phyloP scores from a whole-genome alignment of 2,329 filamentous ascomycete genomes.

The Penicillium sp. region DNA sequence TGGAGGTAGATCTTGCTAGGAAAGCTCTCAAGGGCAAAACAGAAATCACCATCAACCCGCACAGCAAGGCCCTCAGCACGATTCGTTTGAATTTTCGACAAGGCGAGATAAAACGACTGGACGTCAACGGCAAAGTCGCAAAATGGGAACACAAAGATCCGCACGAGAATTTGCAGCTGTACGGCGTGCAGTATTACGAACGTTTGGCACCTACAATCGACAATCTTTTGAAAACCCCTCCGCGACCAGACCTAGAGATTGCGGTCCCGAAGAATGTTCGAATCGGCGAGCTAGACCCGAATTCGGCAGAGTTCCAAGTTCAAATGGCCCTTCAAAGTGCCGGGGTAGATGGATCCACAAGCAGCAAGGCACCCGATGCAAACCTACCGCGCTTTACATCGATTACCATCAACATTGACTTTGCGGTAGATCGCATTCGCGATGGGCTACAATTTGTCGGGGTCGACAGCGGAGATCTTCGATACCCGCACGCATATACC shows the following conservation, averaged over 20 bases:
- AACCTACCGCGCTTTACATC: slow-evolving; percentile 50
- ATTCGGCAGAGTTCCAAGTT: slow-evolving; percentile 46
- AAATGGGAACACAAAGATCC: slow-evolving; percentile 39
- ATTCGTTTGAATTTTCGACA: slow-evolving; percentile 59
- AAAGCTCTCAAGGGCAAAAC: slow-evolving; percentile 70
- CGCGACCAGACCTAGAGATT: slow-evolving; percentile 55
- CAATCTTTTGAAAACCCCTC: slow-evolving; percentile 48
- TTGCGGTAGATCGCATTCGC: slow-evolving; percentile 65
- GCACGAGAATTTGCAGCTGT: slow-evolving; percentile 46
- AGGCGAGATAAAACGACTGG: slow-evolving; percentile 51
- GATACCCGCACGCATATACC: slow-evolving; percentile 90
- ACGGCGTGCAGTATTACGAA: slow-evolving; percentile 67
- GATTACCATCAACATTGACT: slow-evolving; percentile 67
- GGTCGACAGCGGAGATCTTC: slow-evolving; percentile 67
- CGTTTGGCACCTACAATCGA: slow-evolving; percentile 64
- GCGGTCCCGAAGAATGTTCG: slow-evolving; percentile 55
- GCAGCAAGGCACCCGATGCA: slow-evolving; percentile 34
- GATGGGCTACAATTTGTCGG: slow-evolving; percentile 93
- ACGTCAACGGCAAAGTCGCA: slow-evolving; percentile 41
- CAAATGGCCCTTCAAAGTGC: slow-evolving; percentile 39
- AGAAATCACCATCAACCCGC: slow-evolving; percentile 70
- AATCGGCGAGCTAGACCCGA: slow-evolving; percentile 56
- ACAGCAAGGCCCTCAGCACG: slow-evolving; percentile 49
- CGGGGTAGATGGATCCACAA: slow-evolving; percentile 34
- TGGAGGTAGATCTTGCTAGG: slow-evolving; percentile 80